These are phyloP conservation scores for Exophiala calicioides DNA, from an alignment of 2,329 filamentous ascomycete genomes.

Conservation along the genomic window DNA sequence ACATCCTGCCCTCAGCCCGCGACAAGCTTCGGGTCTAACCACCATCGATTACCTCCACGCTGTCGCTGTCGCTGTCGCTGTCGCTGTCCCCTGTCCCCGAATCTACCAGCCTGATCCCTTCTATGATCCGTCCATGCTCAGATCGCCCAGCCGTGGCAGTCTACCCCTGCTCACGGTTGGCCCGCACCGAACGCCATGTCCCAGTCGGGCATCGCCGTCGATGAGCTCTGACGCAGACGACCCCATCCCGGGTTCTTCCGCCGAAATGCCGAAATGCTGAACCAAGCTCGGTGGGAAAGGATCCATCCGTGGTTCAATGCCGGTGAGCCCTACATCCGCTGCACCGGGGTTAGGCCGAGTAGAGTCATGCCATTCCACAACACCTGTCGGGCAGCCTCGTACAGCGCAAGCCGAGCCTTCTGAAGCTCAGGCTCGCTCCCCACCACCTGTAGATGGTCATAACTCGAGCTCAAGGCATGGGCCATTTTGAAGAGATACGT, in stretches of 20 bases:
- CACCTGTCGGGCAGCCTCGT: constrained; percentile 63
- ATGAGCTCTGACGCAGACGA: not conserved
- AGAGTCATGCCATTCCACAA: constrained; percentile 67
- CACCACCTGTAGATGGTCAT: constrained; percentile 64
- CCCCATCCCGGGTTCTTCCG: constrained; percentile 19
- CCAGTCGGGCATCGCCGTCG: constrained; percentile 5
- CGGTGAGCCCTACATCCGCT: constrained; percentile 52
- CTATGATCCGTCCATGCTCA: constrained; percentile 1
- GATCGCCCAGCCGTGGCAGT: no score
- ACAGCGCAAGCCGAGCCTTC: constrained; percentile 62
- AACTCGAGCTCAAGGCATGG: constrained; percentile 61
- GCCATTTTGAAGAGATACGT: constrained; percentile 69
- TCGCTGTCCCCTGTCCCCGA: not conserved
- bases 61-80: no score
- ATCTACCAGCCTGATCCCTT: constrained; percentile 13
- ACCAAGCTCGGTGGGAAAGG: no score
- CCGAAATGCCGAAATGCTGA: constrained; percentile 7
- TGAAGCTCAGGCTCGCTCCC: constrained; percentile 60
- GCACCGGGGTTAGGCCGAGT: constrained; percentile 65
- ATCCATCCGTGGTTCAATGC: no score
- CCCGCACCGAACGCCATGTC: constrained; percentile 2
- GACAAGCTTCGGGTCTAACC: not conserved
- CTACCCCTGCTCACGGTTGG: no score
- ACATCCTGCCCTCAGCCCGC: not conserved
- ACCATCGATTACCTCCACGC: no score